Evolutionary conservation across 805 yeast species (phyloP), one percentile per base, ranked within the genome.

Genomic region (Wickerhamiella cacticola): DNA sequence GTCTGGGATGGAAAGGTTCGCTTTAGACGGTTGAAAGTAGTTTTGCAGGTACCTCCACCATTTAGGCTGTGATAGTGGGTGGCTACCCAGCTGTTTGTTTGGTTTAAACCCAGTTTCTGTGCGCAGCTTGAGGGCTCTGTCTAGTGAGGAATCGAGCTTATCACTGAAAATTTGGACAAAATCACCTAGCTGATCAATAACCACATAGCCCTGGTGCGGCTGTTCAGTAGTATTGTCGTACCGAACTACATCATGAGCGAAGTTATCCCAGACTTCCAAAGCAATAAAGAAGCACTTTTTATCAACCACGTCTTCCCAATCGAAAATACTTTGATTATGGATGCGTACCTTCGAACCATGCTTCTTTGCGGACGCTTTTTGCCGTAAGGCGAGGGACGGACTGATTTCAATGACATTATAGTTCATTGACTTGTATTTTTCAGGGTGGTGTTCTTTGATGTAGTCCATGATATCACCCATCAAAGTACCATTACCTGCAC

Each of bases 401-500:
- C 83, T 75, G 49, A 83, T 81, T 63, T 82, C 92, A 53, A 82
- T 78, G 47, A 82, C 78, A 59, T 75, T 76, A 59, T 85, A 85
- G 55, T 72, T 71, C 0, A 86, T 80, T 33, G 76, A 68, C 10
- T 66, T 62, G 60, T 83, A 85, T n/a, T 84, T 77, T 33, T 81
- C 87, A 0, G 94, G 88, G 53, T 80, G 79, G 18, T 72, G 67
- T 23, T 64, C 65, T 52, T 74, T 68, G 51, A 85, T 71, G 59
- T 71, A 84, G 57, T 79, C 78, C 52, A 85, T 63, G 9, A 85
- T 74, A 57, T 84, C 80, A 47, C 71, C 61, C 95, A 86, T 85
- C 51, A 85, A 63, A 0, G 94, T 84, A 36, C 94, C 94, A 57
- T 85, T 85, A 55, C 95, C 95, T 18, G 87, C 94, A 50, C 94